These are phyloP conservation scores for Symbiodinium pilosum DNA, from an alignment of 73 alveolate species.

Conservation along the genomic window DNA sequence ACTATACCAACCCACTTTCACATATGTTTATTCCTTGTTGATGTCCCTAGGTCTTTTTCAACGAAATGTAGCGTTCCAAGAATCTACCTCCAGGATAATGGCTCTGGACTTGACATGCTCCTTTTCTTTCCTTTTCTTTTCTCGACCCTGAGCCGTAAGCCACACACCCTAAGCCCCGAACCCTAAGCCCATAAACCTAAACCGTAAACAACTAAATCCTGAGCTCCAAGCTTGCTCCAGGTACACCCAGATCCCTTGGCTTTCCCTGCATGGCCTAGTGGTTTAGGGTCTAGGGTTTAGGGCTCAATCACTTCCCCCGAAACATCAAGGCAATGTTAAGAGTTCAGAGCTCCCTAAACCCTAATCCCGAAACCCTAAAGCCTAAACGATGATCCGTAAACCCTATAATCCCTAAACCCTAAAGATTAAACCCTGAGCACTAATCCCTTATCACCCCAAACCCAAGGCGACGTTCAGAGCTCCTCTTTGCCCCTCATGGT, in stretches of 20 bases:
- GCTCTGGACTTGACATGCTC: too few species aligned
- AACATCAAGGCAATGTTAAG: too few species aligned
- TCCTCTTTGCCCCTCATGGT: neutral
- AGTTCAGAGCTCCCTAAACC: too few species aligned
- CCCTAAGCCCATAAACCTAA: neutral
- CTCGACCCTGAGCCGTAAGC: neutral
- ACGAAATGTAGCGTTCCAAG: too few species aligned
- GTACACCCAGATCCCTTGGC: too few species aligned
- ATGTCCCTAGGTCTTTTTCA: too few species aligned
- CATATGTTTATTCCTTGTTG: too few species aligned
- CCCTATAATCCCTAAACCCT: neutral
- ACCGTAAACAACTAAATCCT: neutral
- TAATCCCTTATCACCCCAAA: neutral
- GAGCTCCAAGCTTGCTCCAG: neutral
- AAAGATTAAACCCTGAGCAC: neutral
- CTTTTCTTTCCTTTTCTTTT: neutral
- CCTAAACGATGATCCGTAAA: neutral
- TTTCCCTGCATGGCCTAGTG: too few species aligned
- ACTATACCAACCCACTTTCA: too few species aligned
- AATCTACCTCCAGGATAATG: too few species aligned
- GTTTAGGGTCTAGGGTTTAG: too few species aligned
- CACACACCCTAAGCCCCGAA: neutral
- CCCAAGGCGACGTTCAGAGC: constrained; percentile 1
- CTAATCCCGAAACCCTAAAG: neutral
- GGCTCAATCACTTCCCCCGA: too few species aligned